Base-by-base conservation (phyloP, 2,329 filamentous ascomycete species). In the Colletotrichum euphorbiae region DNA sequence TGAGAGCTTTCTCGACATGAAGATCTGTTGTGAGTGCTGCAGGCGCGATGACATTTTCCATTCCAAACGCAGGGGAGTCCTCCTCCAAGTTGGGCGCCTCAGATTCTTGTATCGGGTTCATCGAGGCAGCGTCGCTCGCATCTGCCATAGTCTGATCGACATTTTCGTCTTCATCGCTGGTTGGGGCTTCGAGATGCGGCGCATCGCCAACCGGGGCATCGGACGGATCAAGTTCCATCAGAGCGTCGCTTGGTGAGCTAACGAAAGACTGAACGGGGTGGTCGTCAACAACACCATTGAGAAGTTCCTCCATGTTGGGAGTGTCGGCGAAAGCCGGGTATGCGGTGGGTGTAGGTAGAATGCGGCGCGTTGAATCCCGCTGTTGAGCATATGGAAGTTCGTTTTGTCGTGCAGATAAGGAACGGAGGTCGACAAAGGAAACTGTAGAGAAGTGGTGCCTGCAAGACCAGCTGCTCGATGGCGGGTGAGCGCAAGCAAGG, bases 201-300 rank as follows among this genome's bases (percentile, higher is more conserved):
- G 19, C 17, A n/a, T 58, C 55, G 15, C 46, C 40, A 45, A 42
- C 6, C 3, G 42, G 13, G 12, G 12, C n/a, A 8, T 15, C 50
- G 4, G 36, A 40, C 31, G 43, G 45, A 6, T 56, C 70, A 13
- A 56, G 40, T 4, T 67, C 69, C 24, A 73, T 11, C 43, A 70
- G n/a, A 46, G 57, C 48, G 65, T 62, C 21, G 59, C 69, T 52
- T 38, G 33, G 19, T 2, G 11, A 43, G 13, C 12, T 33, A 21
- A 36, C n/a, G 36, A 55, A 15, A 11, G 52, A 54, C 7, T 40
- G 38, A 4, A 15, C 7, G 17, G 15, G 1, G 8, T 58, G 15
- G 15, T 55, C 54, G 46, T 75, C 72, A 75, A 71, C 72, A 75
- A 71, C 72, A 72, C 74, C 71, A 36, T 50, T 13, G 21, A 48